A percentile compares a stretch with the other conserved stretches of the same genome.
Conservation (phyloP, 2,329 filamentous ascomycete species). For the Alternaria triticina region DNA sequence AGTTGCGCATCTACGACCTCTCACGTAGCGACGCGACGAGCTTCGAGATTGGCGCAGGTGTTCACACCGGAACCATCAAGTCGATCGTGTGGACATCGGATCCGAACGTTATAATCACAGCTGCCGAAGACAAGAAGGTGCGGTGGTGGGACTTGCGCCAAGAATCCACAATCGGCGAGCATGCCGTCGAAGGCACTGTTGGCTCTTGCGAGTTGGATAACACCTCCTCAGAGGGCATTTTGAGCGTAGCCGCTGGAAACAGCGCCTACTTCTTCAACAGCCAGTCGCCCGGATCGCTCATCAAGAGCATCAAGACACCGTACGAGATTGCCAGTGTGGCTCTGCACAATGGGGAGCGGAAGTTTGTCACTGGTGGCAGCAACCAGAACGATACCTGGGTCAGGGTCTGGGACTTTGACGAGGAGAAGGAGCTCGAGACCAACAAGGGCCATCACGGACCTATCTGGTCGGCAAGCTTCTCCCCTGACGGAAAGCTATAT, state of each 20-base stretch:
- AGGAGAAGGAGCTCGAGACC: constrained; percentile 82
- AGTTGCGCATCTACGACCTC: constrained; percentile 90
- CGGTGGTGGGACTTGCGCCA: constrained; percentile 92
- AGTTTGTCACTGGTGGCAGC: constrained; percentile 88
- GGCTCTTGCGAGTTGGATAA: constrained; percentile 86
- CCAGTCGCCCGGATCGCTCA: constrained; percentile 66
- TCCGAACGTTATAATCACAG: constrained; percentile 87
- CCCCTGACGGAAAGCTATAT: constrained; percentile 93
- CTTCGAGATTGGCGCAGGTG: constrained; percentile 86
- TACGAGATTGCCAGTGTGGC: constrained; percentile 92
- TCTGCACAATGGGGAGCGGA: constrained; percentile 79
- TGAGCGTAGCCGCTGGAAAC: constrained; percentile 94
- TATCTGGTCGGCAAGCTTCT: constrained; percentile 95
- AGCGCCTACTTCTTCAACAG: constrained; percentile 92
- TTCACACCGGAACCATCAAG: constrained; percentile 89
- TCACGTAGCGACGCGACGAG: constrained; percentile 64
- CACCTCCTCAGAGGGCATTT: constrained; percentile 69
- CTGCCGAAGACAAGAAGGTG: constrained; percentile 86
- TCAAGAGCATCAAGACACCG: constrained; percentile 80
- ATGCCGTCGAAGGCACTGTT: constrained; percentile 81
- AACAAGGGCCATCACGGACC: constrained; percentile 97
- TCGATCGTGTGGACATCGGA: constrained; percentile 94
- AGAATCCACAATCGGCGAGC: constrained; percentile 75
- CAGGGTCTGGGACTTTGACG: constrained; percentile 89
- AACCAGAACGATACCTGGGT: constrained; percentile 86